phyloP scores from a whole-genome alignment of 306 rosid species.

The Carpinus viminea region DNA sequence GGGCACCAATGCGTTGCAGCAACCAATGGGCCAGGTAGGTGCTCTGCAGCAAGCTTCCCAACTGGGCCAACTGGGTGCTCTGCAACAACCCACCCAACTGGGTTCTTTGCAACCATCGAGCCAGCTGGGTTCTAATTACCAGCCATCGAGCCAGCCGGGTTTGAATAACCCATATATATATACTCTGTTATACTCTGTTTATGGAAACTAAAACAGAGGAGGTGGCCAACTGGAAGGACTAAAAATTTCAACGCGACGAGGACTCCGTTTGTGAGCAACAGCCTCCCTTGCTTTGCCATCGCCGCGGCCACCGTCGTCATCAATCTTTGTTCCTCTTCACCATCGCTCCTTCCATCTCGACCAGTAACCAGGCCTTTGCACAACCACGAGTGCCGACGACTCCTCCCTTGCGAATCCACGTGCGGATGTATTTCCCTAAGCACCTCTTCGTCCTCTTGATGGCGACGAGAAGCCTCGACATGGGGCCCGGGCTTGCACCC shows the following conservation, averaged over 20 bases:
- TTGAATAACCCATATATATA: too few species aligned
- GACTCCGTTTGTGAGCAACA: conserved; percentile 59
- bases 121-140: neutral
- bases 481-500: conserved; percentile 37
- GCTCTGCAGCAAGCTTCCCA: neutral
- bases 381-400: conserved; percentile 69
- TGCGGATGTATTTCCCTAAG: conserved; percentile 45
- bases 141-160: neutral
- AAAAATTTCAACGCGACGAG: conserved; percentile 35
- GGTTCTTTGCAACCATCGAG: neutral
- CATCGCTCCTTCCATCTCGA: conserved; percentile 51
- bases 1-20: neutral
- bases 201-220: too few species aligned
- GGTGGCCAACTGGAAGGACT: too few species aligned
- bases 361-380: conserved; percentile 52
- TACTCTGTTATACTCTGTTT: too few species aligned
- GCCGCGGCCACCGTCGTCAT: neutral
- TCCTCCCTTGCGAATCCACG: conserved; percentile 37
- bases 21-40: too few species aligned
- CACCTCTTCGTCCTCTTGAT: conserved; percentile 68
- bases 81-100: too few species aligned
- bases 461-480: conserved; percentile 57
- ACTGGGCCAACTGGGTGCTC: neutral
- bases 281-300: conserved; percentile 47
- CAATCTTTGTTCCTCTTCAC: conserved; percentile 59